Conservation (phyloP, 2,329 filamentous ascomycete species). For the Aspergillus piperis region DNA sequence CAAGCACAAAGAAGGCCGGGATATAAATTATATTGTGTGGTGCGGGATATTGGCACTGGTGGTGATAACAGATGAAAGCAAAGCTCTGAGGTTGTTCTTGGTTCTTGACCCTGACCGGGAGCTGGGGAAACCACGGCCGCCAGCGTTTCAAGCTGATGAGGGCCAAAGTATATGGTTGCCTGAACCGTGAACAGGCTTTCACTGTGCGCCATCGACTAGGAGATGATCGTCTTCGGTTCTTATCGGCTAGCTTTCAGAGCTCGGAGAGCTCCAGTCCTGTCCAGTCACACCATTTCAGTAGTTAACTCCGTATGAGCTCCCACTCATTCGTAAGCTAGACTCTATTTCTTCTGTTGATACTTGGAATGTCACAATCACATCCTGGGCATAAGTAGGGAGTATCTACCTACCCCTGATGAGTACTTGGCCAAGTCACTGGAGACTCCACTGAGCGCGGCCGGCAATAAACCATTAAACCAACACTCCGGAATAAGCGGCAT, state of each 20-base stretch:
- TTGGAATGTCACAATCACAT: too few species aligned
- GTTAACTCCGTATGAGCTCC: not conserved
- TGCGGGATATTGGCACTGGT: not conserved
- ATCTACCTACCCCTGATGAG: not conserved
- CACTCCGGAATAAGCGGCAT: not conserved
- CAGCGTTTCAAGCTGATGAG: slow-evolving; percentile 7
- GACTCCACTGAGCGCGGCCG: not conserved
- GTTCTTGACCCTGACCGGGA: not conserved
- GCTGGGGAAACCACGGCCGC: slow-evolving; percentile 7
- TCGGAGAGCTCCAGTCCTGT: not conserved
- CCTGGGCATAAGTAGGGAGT: not conserved
- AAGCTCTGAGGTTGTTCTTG: not conserved
- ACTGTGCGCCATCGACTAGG: not conserved
- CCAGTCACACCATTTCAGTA: not conserved
- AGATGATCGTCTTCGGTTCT: slow-evolving; percentile 1
- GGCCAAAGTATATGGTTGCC: slow-evolving; percentile 4
- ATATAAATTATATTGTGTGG: not conserved
- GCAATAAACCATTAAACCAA: not conserved
- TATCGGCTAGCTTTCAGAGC: not conserved
- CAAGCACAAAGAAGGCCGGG: not conserved
- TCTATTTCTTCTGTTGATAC: too few species aligned
- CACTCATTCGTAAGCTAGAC: too few species aligned
- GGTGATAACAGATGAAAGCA: not conserved
- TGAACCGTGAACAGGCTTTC: slow-evolving; percentile 3
- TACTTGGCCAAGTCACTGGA: not conserved